Base-by-base conservation (phyloP, 73 alveolate species). In the Paramecium sonneborni region DNA sequence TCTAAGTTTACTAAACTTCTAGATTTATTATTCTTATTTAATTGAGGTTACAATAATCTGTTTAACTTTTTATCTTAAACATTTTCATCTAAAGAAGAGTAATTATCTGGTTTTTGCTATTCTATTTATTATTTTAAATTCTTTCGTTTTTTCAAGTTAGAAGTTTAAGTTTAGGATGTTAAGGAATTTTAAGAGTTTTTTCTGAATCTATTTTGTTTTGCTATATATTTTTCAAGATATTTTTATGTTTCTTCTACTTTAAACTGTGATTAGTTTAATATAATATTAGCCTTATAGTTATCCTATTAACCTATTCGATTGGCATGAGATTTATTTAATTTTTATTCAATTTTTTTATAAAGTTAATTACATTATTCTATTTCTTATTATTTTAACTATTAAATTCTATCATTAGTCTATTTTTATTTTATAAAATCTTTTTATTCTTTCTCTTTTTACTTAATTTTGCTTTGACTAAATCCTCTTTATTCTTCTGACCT, bases 391-490 rank as follows among this genome's bases (percentile, higher is more conserved):
- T 37, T 72, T 23, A 72, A 35, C 12, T 72, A 28, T 72, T 35
- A 15, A 35, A 72, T 38, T 72, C 86, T 72, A 12, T 35, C 55
- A 35, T 72, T 38, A 11, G 20, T 62, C 32, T 72, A 30, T 35
- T 37, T 72, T 38, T 72, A 35, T 35, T 72, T 72, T 4, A 35
- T 2, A 3, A 9, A 35, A 34, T 35, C 57, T n/a, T 35, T 72
- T 15, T 4, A n/a, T 72, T 72, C 86, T 72, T 72, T 72, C 11
- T 72, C 86, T 72, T 35, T 72, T n/a, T 34, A 34, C 34, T 72
- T 30, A 12, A 72, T 35, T 72, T 72, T 35, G 11, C 44, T 34
- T 37, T 35, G 20, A 72, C 44, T 34, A 14, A 37, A 72, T 6
- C 14, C 57, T 38, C 86, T 35, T 3, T 15, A 28, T 3, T 72